phyloP scores from a whole-genome alignment of 1,284 basidiomycete species.

The Hortiboletus rubellus region DNA sequence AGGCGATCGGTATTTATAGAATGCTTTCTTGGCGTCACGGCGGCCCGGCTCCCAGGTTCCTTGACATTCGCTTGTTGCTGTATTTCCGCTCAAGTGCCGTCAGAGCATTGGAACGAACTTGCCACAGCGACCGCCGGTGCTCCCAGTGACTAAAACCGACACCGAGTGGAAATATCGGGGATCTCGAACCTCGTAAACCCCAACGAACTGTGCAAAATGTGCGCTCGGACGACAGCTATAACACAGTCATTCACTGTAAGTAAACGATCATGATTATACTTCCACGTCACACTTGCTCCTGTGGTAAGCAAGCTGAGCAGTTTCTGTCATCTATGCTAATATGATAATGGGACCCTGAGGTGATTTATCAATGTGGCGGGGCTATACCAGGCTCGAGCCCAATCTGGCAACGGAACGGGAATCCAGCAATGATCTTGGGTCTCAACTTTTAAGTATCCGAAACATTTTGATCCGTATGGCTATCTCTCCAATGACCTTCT shows the following conservation, averaged over 20 bases:
- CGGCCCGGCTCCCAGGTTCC: no score
- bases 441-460: not conserved
- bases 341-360: constrained; percentile 19
- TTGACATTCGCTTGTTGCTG: constrained; percentile 5
- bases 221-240: not conserved
- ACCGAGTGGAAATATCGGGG: not conserved
- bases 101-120: not conserved
- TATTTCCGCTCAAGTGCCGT: constrained; percentile 33
- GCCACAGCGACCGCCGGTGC: no score
- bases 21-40: constrained; percentile 2
- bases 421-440: not conserved
- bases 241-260: not conserved
- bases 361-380: constrained; percentile 4
- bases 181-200: not conserved
- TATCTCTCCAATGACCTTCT: constrained; percentile 3
- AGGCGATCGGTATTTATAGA: constrained; percentile 1
- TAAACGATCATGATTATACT: not conserved
- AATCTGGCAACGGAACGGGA: constrained; percentile 4
- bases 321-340: not conserved
- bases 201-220: not conserved
- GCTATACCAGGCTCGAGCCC: not conserved
- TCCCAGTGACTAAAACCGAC: not conserved
- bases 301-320: not conserved
- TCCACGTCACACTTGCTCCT: not conserved
- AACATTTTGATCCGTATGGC: constrained; percentile 3